Percentiles rank a stretch among this genome's conserved stretches.
phyloP scores from a whole-genome alignment of 345 rosid species.

The Cochlearia excelsa region DNA sequence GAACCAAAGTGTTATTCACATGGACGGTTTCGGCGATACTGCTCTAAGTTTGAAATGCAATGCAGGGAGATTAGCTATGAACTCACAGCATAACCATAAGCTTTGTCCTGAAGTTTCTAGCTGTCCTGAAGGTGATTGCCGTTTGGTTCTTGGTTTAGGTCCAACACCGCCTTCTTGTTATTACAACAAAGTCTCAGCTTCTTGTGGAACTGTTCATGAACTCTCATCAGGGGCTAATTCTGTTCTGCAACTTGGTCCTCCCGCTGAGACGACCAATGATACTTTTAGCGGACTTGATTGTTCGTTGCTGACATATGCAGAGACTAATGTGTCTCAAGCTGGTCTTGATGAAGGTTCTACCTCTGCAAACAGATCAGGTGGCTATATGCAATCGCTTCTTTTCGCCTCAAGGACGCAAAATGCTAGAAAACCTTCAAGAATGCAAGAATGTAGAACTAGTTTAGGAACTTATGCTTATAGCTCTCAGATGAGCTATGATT shows the following conservation, averaged over 20 bases:
- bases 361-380: constrained; percentile 87
- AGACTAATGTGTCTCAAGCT: constrained; percentile 36
- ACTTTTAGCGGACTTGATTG: constrained; percentile 44
- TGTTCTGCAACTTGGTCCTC: constrained; percentile 73
- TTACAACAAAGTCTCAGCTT: constrained; percentile 47
- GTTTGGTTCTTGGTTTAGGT: constrained; percentile 88
- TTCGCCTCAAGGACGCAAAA: constrained; percentile 55
- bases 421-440: constrained; percentile 38
- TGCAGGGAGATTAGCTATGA: constrained; percentile 32
- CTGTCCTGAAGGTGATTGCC: constrained; percentile 70
- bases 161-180: constrained; percentile 64
- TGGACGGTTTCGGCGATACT: constrained; percentile 64
- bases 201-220: constrained; percentile 36
- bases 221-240: constrained; percentile 54
- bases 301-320: constrained; percentile 46
- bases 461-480: constrained; percentile 43
- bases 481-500: constrained; percentile 47
- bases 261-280: constrained; percentile 46
- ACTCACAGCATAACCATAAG: constrained; percentile 34
- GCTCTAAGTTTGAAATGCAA: constrained; percentile 61
- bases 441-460: constrained; percentile 41
- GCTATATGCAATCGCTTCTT: constrained; percentile 83
- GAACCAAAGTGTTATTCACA: constrained; percentile 42
- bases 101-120: constrained; percentile 43
- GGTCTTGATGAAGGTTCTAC: constrained; percentile 89